Percentiles rank a stretch among this genome's conserved stretches.
Evolutionary conservation across 2,329 filamentous ascomycete genomes (phyloP).

Genomic region (Calonectria ilicicola): DNA sequence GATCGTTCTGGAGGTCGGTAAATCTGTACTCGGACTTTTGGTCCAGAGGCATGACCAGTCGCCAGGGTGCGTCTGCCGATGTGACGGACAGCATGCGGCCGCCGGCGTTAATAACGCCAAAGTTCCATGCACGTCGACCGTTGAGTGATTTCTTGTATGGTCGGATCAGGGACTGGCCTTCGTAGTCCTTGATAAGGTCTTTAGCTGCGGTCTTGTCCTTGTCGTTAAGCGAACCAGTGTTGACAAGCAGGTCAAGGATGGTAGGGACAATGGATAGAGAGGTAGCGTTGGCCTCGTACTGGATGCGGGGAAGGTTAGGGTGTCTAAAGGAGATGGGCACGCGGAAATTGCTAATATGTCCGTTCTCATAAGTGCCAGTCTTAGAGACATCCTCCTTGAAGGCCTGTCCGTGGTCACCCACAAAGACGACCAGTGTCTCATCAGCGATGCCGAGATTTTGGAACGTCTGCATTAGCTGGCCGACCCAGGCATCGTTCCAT

Average conservation of each 20-base stretch:
- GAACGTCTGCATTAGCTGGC: slow-evolving; percentile 46
- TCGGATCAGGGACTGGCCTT: slow-evolving; percentile 51
- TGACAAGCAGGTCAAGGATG: slow-evolving; percentile 49
- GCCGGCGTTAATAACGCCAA: slow-evolving; percentile 50
- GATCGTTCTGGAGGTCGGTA: slow-evolving; percentile 44
- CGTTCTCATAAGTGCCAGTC: slow-evolving; percentile 48
- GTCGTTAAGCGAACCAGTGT: slow-evolving; percentile 47
- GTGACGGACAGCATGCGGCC: slow-evolving; percentile 48
- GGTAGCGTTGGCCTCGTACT: slow-evolving; percentile 47
- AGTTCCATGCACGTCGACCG: slow-evolving; percentile 48
- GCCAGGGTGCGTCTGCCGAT: slow-evolving; percentile 45
- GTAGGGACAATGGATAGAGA: slow-evolving; percentile 50
- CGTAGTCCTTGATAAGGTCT: slow-evolving; percentile 48
- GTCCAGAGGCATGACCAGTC: slow-evolving; percentile 47
- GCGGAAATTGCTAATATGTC: slow-evolving; percentile 47
- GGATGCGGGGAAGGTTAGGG: slow-evolving; percentile 46
- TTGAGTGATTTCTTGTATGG: slow-evolving; percentile 39
- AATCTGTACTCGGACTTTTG: slow-evolving; percentile 48
- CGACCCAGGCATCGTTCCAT: slow-evolving; percentile 49
- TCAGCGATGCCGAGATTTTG: slow-evolving; percentile 48
- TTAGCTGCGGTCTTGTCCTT: slow-evolving; percentile 39
- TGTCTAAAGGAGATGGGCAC: slow-evolving; percentile 49
- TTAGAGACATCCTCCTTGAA: slow-evolving; percentile 48
- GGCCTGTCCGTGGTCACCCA: slow-evolving; percentile 50
- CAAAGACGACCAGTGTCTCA: slow-evolving; percentile 50